Evolutionary conservation across 805 yeast species (phyloP), one percentile per base, ranked within the genome.

Genomic region (Kodamaea kakaduensis): DNA sequence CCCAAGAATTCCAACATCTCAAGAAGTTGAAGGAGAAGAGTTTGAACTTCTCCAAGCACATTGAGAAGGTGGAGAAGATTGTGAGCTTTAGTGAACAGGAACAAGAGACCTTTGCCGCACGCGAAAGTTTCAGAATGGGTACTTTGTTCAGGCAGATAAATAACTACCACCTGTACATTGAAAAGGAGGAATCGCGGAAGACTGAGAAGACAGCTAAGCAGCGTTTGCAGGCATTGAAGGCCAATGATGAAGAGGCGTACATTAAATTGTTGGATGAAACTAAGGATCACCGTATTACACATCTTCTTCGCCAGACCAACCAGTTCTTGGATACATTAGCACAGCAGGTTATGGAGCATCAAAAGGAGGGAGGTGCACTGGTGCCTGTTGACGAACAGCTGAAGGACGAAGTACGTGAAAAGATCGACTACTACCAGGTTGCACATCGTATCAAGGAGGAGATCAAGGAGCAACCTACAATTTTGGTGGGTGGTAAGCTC

Each of bases 241-340:
- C 89, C 12, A 84, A 84, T 56, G 95, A 84, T 65, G 94, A 84
- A 59, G 95, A 84, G 54, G 93, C 93, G 2, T 84, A 84, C 64
- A 73, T 84, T 56, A 84, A 84, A 53, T 73, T 84, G 51, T 71
- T 84, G 56, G 93, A 84, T 56, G 88, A 84, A 59, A 84, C 95
- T 3, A 84, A 84, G 56, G 95, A 84, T 62, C 84, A 86, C 26
- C 77, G 95, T 74, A 81, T 84, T 48, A 84, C 93, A 1, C 94
- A 84, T 59, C 69, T 84, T 56, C 72, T 84, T 55, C 81, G 71
- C 51, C 95, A 84, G 57, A 84, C 95, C 7, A 84, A 84, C 56
- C 60, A 72, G 10, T 84, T 84, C 60, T 76, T 84, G 63, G 87
- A 80, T 46, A 73, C 89, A 20, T 71, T 84, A 54, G 82, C 93